Evolutionary conservation across 176 grass and related monocot genomes (phyloP), one percentile per base, ranked within the genome.

Genomic region (Puccinellia tenuiflora): DNA sequence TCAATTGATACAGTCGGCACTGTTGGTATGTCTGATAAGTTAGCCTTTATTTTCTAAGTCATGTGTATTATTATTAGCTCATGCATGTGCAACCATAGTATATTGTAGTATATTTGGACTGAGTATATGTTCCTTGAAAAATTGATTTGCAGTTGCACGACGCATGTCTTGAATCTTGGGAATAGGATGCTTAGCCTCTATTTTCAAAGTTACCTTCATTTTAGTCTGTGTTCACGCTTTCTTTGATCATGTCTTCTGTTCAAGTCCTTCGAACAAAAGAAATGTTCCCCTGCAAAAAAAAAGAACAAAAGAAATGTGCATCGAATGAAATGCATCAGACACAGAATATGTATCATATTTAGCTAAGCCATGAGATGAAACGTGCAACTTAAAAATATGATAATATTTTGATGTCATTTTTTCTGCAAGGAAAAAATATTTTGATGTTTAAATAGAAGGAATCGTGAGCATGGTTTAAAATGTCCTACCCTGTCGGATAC

Each of bases 1-100:
- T 98, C 96, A 66, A 76, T 95, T 77, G 92, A 98, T 80, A 98
- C 96, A 37, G 96, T 98, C 73, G 96, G 92, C 51, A 95, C 96
- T 33, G 89, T 93, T 72, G 96, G 96, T 98, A 93, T 22, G 83
- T 52, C 84, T 61, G 46, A 77, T 54, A 51, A 76, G 61, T 40
- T 57, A 11, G 12, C 28, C 69, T 77, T 57, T 70, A 31, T 50
- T 81, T 68, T 42, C 13, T 1, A 15, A 2, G 35, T 37, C 9
- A 60, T 50, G 75, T 34, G 1, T 63, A 63, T 17, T 63, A 63
- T 7, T 42, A 50, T 62, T 81, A 12, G 10, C 34, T 50, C 50
- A 76, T 85, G 51, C 6, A 16, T 85, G 22, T 89, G 22, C 6
- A 33, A 31, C 56, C 38, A 5, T 72, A 73, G 33, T 64, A 26